A percentile compares a stretch with the other conserved stretches of the same genome.
These are phyloP conservation scores for Penicillium crustosum DNA, from an alignment of 2,329 filamentous ascomycete genomes.

Conservation along the genomic window DNA sequence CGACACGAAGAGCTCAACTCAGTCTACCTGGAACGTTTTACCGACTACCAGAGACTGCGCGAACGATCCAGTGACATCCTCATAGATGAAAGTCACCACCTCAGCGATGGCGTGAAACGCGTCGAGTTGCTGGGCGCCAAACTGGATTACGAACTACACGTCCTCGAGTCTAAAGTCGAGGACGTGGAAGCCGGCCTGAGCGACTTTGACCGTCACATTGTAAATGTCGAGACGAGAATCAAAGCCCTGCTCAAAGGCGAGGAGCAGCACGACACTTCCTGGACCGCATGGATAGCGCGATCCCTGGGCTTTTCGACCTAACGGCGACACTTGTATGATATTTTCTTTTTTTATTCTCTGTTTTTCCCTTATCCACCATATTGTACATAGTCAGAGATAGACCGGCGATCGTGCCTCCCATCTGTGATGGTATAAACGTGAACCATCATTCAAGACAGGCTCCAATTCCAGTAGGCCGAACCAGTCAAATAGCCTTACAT, in stretches of 20 bases:
- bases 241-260: constrained; percentile 63
- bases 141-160: constrained; percentile 86
- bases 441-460: constrained; percentile 17
- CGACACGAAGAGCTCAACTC: constrained; percentile 66
- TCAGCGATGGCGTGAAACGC: constrained; percentile 73
- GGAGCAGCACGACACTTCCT: constrained; percentile 61
- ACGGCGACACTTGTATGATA: constrained; percentile 21
- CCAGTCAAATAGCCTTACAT: constrained; percentile 13
- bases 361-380: constrained; percentile 24
- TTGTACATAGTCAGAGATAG: constrained; percentile 28
- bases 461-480: constrained; percentile 4
- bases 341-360: constrained; percentile 19
- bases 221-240: constrained; percentile 66
- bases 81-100: constrained; percentile 63
- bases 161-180: constrained; percentile 74
- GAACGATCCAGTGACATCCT: constrained; percentile 68
- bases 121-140: constrained; percentile 79
- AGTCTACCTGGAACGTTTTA: constrained; percentile 68
- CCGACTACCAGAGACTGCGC: constrained; percentile 67
- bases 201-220: constrained; percentile 77
- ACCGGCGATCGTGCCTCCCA: constrained; percentile 19
- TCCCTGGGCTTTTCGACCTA: constrained; percentile 27
- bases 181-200: constrained; percentile 82
- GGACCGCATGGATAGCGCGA: constrained; percentile 58
- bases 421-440: constrained; percentile 24